Percentiles rank a stretch among this genome's conserved stretches.
These are phyloP conservation scores for Luffa acutangula DNA, from an alignment of 306 rosid genomes.

Conservation along the genomic window DNA sequence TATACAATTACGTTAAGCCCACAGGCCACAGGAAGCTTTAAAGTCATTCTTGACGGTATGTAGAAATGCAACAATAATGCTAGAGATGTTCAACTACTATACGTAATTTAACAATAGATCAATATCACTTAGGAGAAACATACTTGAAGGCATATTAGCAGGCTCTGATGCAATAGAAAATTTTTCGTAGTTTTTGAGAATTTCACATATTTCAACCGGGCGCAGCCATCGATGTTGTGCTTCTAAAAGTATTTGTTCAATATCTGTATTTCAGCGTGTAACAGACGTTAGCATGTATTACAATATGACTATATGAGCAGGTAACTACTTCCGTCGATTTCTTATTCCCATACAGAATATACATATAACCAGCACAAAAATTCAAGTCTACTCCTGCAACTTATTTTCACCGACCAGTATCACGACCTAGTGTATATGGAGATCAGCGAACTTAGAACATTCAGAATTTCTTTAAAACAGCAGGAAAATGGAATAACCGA, in stretches of 20 bases:
- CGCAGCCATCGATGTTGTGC: conserved; percentile 89
- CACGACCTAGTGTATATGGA: background rate
- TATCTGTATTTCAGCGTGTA: conserved; percentile 37
- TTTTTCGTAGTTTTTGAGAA: conserved; percentile 44
- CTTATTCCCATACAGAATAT: background rate
- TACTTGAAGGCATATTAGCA: conserved; percentile 62
- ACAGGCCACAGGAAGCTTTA: background rate
- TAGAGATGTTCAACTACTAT: background rate
- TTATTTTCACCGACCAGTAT: background rate
- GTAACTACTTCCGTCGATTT: background rate
- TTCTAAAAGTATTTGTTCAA: conserved; percentile 47
- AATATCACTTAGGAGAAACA: conserved; percentile 10
- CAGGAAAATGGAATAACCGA: background rate
- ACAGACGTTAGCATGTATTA: conserved; percentile 6
- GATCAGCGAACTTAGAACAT: background rate
- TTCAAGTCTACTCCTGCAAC: background rate
- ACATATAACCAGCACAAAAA: background rate
- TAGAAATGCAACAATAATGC: conserved; percentile 3
- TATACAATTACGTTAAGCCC: background rate
- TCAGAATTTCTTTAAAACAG: background rate
- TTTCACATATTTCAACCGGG: conserved; percentile 78
- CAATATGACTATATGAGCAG: background rate
- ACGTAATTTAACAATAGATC: background rate
- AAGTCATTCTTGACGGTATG: background rate
- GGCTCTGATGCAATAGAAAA: conserved; percentile 57